Base-by-base conservation (phyloP, 1,284 basidiomycete species). In the Apiotrichum sp. region DNA sequence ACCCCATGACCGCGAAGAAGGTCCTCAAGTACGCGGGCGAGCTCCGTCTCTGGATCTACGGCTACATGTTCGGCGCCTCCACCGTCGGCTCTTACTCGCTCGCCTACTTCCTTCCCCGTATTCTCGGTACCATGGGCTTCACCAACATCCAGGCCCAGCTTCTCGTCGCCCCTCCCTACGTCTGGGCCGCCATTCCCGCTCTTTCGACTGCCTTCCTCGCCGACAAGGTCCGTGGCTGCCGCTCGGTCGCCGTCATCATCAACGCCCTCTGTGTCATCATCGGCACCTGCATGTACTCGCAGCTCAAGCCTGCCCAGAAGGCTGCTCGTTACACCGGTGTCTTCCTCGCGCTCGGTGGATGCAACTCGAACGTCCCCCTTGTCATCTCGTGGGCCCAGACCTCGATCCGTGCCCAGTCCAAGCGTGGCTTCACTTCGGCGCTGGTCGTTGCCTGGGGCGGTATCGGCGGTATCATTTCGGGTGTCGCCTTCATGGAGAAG, bases 41-140 rank as follows among this genome's bases (percentile, higher is more conserved):
- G 63, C 54, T 68, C 62, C 78, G 77, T 67, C 59, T 78, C 10
- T 79, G 78, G 78, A 55, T 66, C 9, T 79, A 76, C 55, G 77
- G 69, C 32, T 65, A 78, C 54, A 67, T 76, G 63, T 77, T 79
- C 65, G 62, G 68, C 47, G 56, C 62, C 10, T 52, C 62, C 29
- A 62, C 65, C 29, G 52, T 58, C 35, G 58, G 55, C 29, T 55
- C 53, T 22, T 65, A 57, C 48, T 52, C 57, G 29, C 50, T 72
- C 53, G 62, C 66, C 16, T 74, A 72, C 70, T 78, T 78, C 72
- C 65, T 77, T 3, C 77, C 77, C 32, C 62, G 71, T 43, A 78
- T 79, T 47, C 70, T 79, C 14, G 31, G n/a, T 22, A 3, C 39
- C 13, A 50, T 50, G 49, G 49, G 49, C 32, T 50, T 50, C 40